Evolutionary conservation across 2,329 filamentous ascomycete species (phyloP).

Genomic region (Neofusicoccum kwambonambiense): DNA sequence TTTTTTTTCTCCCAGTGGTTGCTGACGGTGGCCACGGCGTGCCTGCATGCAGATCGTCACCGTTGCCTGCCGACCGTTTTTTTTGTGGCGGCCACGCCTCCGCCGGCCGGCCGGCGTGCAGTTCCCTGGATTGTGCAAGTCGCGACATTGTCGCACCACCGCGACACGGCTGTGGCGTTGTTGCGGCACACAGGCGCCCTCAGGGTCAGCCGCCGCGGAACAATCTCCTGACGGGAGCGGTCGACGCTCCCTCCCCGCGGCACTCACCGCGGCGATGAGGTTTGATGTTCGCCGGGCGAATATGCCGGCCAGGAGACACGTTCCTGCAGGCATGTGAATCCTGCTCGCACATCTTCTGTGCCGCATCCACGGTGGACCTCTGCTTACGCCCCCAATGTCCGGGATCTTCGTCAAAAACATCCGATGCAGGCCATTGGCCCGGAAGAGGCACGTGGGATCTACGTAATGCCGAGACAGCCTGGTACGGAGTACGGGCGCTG

Average conservation of each 20-base stretch:
- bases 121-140: background rate
- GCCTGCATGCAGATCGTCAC: background rate
- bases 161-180: conserved; percentile 11
- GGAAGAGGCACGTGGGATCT: conserved; percentile 4
- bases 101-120: background rate
- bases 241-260: background rate
- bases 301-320: background rate
- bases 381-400: background rate
- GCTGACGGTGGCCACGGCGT: too few relatives aligned
- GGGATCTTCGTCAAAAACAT: conserved; percentile 1
- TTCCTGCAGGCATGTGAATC: background rate
- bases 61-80: background rate
- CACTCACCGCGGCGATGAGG: background rate
- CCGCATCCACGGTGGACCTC: background rate
- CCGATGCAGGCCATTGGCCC: conserved; percentile 4
- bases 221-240: conserved; percentile 1
- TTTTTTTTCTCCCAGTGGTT: background rate
- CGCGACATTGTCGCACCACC: conserved; percentile 9
- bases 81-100: background rate
- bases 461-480: background rate
- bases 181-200: background rate
- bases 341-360: background rate
- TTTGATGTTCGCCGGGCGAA: too few relatives aligned
- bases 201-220: background rate
- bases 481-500: background rate